phyloP scores from a whole-genome alignment of 495 filamentous ascomycete genomes.

The Clohesyomyces aquaticus region DNA sequence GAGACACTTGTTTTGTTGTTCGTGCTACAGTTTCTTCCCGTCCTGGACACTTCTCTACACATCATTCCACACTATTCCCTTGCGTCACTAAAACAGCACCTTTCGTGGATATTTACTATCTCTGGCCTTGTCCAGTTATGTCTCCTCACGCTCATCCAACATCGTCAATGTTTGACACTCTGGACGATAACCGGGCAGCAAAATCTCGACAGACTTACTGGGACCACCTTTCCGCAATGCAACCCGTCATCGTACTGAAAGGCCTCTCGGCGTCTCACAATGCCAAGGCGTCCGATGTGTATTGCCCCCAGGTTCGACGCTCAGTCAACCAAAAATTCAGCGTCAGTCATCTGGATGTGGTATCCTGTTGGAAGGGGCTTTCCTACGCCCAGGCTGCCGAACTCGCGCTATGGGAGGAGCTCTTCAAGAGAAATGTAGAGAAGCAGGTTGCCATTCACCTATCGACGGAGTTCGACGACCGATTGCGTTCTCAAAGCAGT shows the following conservation, averaged over 20 bases:
- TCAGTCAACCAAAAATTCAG: background rate
- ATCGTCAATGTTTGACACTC: too few relatives aligned
- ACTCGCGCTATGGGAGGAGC: conserved; percentile 28
- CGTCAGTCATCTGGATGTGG: conserved; percentile 32
- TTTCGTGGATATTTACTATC: background rate
- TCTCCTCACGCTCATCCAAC: conserved; percentile 21
- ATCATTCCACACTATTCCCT: background rate
- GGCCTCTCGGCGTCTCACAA: conserved; percentile 18
- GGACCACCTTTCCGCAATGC: too few relatives aligned
- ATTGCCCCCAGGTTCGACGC: conserved; percentile 32
- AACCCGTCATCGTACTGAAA: conserved; percentile 10
- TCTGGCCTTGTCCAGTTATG: background rate
- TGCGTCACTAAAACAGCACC: background rate
- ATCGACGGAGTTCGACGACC: background rate
- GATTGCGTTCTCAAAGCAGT: background rate
- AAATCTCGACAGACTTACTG: too few relatives aligned
- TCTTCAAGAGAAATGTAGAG: conserved; percentile 30
- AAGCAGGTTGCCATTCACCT: background rate
- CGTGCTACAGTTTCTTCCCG: too few relatives aligned
- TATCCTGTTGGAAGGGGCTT: conserved; percentile 40
- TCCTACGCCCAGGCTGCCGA: conserved; percentile 30
- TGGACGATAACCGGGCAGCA: too few relatives aligned
- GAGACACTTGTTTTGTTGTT: too few relatives aligned
- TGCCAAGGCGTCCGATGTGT: conserved; percentile 17
- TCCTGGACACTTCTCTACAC: too few relatives aligned